Evolutionary conservation across 176 grass and related monocot species (phyloP).

Genomic region (Stipa capillata): DNA sequence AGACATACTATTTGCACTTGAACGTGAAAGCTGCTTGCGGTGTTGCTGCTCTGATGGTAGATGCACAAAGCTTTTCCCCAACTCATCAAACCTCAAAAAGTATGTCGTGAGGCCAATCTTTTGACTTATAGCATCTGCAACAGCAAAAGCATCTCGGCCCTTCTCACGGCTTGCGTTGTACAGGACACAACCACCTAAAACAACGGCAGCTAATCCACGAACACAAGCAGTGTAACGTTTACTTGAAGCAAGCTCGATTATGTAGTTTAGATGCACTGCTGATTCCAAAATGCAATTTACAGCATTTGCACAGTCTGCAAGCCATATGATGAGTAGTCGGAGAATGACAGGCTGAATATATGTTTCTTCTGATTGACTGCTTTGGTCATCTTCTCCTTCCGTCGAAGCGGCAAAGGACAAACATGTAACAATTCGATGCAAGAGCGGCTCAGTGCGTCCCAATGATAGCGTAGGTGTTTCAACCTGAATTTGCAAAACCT

Average conservation of each 20-base stretch:
- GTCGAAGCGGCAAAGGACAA: conserved; percentile 67
- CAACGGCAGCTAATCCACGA: conserved; percentile 79
- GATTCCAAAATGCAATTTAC: conserved; percentile 72
- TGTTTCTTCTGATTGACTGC: conserved; percentile 30
- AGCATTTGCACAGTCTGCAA: conserved; percentile 81
- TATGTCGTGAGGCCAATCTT: conserved; percentile 78
- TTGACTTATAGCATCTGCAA: conserved; percentile 85
- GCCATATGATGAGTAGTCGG: conserved; percentile 68
- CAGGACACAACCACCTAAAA: conserved; percentile 81
- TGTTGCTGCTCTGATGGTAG: conserved; percentile 34
- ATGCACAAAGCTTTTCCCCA: conserved; percentile 52
- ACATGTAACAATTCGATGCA: conserved; percentile 72
- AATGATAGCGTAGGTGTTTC: conserved; percentile 68
- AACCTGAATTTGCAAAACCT: conserved; percentile 82
- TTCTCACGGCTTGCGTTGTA: conserved; percentile 73
- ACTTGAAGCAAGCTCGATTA: conserved; percentile 78
- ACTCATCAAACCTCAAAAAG: conserved; percentile 81
- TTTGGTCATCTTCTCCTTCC: conserved; percentile 55
- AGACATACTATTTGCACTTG: conserved; percentile 75
- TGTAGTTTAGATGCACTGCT: conserved; percentile 68
- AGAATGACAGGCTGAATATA: conserved; percentile 79
- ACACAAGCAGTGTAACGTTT: conserved; percentile 50
- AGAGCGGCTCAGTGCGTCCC: conserved; percentile 61
- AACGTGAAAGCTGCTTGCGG: conserved; percentile 61
- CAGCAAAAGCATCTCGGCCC: conserved; percentile 67